phyloP scores from a whole-genome alignment of 352 stramenopile species.

The Globisporangium alternatum region DNA sequence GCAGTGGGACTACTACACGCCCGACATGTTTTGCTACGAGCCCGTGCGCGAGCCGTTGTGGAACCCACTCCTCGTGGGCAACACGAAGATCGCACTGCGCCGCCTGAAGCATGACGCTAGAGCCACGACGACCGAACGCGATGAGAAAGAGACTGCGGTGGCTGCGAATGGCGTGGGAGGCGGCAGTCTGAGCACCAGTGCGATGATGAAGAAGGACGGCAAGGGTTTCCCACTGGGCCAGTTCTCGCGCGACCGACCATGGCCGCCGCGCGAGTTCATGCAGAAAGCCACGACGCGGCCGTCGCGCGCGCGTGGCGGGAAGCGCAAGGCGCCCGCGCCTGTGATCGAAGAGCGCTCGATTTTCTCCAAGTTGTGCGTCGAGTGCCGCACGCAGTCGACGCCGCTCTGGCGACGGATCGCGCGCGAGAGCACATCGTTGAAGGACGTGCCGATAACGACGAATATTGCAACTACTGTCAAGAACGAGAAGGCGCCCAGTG shows the following conservation, averaged over 20 bases:
- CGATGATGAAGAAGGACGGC: slow-evolving; percentile 12
- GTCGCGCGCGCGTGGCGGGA: slow-evolving; percentile 37
- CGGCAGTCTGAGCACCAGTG: slow-evolving; percentile 10
- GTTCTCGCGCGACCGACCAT: slow-evolving; percentile 58
- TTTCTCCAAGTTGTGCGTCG: slow-evolving; percentile 29
- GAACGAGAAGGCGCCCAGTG: background rate
- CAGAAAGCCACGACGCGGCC: slow-evolving; percentile 53
- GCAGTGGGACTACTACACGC: slow-evolving; percentile 49
- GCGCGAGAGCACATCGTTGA: slow-evolving; percentile 1
- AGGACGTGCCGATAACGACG: background rate
- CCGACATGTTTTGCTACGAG: slow-evolving; percentile 45
- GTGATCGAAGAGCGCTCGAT: slow-evolving; percentile 41
- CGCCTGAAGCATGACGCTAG: slow-evolving; percentile 36
- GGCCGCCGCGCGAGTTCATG: slow-evolving; percentile 74
- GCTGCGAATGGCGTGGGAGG: background rate
- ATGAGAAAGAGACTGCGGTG: slow-evolving; percentile 13
- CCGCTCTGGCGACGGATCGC: slow-evolving; percentile 52
- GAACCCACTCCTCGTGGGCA: slow-evolving; percentile 35
- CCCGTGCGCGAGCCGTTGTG: slow-evolving; percentile 27
- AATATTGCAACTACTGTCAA: background rate
- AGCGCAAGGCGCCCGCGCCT: slow-evolving; percentile 59
- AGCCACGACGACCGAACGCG: background rate
- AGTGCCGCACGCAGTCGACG: slow-evolving; percentile 62
- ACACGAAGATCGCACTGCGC: slow-evolving; percentile 33
- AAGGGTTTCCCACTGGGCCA: slow-evolving; percentile 25